Percentiles rank a stretch among this genome's conserved stretches.
Conservation (phyloP, 129 eudicot genomes). For the Tagetes erecta region DNA sequence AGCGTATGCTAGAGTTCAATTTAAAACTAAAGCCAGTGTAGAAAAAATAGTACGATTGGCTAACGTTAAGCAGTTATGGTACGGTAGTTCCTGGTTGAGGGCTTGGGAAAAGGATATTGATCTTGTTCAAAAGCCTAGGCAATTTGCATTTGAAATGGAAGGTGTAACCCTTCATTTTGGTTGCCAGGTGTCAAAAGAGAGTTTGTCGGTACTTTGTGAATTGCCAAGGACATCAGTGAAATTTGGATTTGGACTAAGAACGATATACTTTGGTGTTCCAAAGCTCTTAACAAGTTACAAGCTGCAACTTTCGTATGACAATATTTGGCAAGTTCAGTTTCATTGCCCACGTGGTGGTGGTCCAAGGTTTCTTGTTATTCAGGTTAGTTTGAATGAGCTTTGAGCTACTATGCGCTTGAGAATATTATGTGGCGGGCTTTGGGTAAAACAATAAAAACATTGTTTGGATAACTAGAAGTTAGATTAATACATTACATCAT, state of each 20-base stretch:
- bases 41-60: constrained; percentile 39
- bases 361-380: constrained; percentile 54
- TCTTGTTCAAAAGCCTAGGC: constrained; percentile 49
- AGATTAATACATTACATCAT: neutral
- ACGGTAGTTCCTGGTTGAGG: constrained; percentile 49
- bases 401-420: neutral
- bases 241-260: constrained; percentile 57
- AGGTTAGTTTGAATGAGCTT: constrained; percentile 44
- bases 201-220: constrained; percentile 55
- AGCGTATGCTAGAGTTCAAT: constrained; percentile 69
- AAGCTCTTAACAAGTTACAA: constrained; percentile 36
- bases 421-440: neutral
- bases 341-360: constrained; percentile 35
- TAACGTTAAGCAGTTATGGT: constrained; percentile 29
- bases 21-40: constrained; percentile 36
- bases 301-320: constrained; percentile 72
- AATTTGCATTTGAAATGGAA: constrained; percentile 43
- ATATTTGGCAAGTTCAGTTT: constrained; percentile 69
- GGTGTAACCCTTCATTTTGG: constrained; percentile 52
- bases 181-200: constrained; percentile 63
- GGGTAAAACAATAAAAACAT: neutral
- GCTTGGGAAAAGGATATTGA: constrained; percentile 47
- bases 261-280: constrained; percentile 44
- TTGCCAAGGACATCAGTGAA: constrained; percentile 36
- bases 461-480: neutral